Percentiles rank a stretch among this genome's conserved stretches.
phyloP scores from a whole-genome alignment of 345 rosid species.

The Toxicodendron radicans region DNA sequence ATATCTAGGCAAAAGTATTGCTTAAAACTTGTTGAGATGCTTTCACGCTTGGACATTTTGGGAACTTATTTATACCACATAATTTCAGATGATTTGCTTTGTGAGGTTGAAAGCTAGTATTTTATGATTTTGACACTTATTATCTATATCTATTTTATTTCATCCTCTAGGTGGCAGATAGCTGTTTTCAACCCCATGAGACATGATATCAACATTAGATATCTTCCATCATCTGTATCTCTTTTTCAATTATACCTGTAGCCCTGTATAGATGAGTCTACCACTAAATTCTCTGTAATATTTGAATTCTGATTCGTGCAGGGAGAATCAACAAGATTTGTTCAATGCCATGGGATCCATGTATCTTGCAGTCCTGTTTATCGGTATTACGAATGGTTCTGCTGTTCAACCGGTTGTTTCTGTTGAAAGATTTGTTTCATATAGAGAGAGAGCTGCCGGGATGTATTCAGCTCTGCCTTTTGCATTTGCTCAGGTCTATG shows the following conservation, averaged over 20 bases:
- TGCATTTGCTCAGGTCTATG: conserved; percentile 88
- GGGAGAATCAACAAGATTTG: conserved; percentile 80
- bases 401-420: conserved; percentile 99
- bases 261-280: neutral
- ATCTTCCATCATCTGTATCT: neutral
- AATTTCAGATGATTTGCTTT: neutral
- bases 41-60: conserved; percentile 2
- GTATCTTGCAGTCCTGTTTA: conserved; percentile 87
- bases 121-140: neutral
- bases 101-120: neutral
- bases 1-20: neutral
- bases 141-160: neutral
- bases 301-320: conserved; percentile 30
- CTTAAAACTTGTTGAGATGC: neutral
- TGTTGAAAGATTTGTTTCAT: conserved; percentile 88
- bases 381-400: conserved; percentile 84
- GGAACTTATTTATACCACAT: neutral
- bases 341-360: conserved; percentile 95
- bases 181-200: neutral
- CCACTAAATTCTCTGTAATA: conserved; percentile 11
- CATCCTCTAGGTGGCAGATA: neutral
- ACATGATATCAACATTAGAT: neutral
- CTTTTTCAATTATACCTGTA: neutral
- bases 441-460: conserved; percentile 94
- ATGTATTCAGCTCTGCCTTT: conserved; percentile 92